These are phyloP conservation scores for Crepidotus variabilis DNA, from an alignment of 768 basidiomycete species.

Conservation along the genomic window DNA sequence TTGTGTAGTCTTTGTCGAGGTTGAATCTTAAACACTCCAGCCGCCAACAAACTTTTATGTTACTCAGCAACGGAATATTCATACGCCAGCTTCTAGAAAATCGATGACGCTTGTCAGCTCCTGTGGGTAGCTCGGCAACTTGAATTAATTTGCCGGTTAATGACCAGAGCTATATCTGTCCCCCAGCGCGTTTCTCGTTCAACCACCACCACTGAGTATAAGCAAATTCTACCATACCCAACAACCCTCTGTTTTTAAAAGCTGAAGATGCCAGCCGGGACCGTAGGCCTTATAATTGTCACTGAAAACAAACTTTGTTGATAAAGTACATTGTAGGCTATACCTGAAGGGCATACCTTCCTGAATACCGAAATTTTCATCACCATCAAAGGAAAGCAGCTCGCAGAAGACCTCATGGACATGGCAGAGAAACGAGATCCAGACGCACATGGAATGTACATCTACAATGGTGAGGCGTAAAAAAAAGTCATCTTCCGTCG, in stretches of 20 bases:
- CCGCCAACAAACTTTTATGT: no score
- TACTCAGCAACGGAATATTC: no score
- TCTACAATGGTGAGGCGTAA: conserved; percentile 27
- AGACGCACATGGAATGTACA: conserved; percentile 29
- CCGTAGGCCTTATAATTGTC: background rate
- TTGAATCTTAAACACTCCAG: no score
- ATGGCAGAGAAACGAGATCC: conserved; percentile 29
- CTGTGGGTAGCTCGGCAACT: no score
- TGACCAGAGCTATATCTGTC: background rate
- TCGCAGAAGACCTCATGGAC: conserved; percentile 23
- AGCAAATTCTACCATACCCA: no score
- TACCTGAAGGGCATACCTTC: conserved; percentile 30
- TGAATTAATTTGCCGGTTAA: background rate
- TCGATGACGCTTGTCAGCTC: no score
- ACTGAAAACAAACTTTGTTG: background rate
- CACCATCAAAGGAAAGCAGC: conserved; percentile 23
- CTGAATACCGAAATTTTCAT: conserved; percentile 24
- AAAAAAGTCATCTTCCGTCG: background rate
- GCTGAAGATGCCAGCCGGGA: background rate
- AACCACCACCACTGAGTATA: background rate
- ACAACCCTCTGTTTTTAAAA: background rate
- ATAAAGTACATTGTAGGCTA: conserved; percentile 7
- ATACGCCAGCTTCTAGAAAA: no score
- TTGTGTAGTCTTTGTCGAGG: no score
- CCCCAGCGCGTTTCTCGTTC: no score